Evolutionary conservation across 805 yeast species (phyloP), one percentile per base, ranked within the genome.

Genomic region (Wickerhamiella vanderwaltii): DNA sequence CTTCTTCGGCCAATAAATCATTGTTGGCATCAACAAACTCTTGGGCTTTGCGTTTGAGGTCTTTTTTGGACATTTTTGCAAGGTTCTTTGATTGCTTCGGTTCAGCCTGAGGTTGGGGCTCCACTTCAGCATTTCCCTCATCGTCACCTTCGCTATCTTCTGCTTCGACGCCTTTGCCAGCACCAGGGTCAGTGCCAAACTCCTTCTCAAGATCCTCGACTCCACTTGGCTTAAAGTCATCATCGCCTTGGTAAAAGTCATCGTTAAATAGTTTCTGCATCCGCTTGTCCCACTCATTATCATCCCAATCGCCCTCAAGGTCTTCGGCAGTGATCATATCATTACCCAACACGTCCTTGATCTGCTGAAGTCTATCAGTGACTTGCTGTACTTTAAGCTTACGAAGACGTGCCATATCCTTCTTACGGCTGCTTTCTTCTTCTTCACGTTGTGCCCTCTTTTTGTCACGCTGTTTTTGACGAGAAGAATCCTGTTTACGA

Each of bases 231-330:
- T 68, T 68, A n/a, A 87, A 86, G 51, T 77, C 79, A 6, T 55
- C 59, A n/a, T 50, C 58, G 29, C 68, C 75, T n/a, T 66, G 67
- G 52, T 87, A 86, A 56, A 72, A 87, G 44, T 78, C 84, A 37
- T 87, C 95, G 55, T 85, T 73, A 58, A 91, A 91, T 24, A 88
- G 73, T 55, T 81, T 80, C 35, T 79, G 74, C 78, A 91, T 77
- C 47, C 83, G 76, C 44, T 61, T 64, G 59, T 91, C 97, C 97
- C 97, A 91, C 47, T 84, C 94, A 20, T 78, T 72, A 53, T 80
- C 85, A 50, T 83, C 85, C 58, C 84, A 91, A 55, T 91, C 97
- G 39, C 81, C 93, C 31, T 82, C 81, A 47, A 91, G 64, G 51
- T 88, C 69, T 35, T 79, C 71, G 41, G 79, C 79, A 11, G 87